These are phyloP conservation scores for Cicer arietinum DNA, from an alignment of 306 rosid genomes.

Conservation along the genomic window DNA sequence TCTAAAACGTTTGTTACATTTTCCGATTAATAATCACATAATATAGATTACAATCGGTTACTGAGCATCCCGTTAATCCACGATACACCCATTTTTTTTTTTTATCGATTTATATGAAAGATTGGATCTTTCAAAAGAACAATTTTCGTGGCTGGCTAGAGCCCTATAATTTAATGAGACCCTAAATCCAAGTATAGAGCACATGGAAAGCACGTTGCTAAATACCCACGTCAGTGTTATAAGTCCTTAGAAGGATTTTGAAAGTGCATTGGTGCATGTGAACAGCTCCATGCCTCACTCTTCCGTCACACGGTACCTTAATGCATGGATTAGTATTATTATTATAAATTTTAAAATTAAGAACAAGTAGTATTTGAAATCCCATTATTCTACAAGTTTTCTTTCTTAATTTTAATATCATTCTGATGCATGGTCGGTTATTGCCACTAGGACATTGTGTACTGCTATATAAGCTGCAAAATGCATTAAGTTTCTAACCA, in stretches of 20 bases:
- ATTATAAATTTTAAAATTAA: not conserved
- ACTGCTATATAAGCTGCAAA: slow-evolving; percentile 38
- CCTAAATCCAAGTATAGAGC: slow-evolving; percentile 47
- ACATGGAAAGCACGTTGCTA: slow-evolving; percentile 61
- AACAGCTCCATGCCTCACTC: slow-evolving; percentile 51
- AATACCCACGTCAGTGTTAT: slow-evolving; percentile 27
- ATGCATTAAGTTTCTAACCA: slow-evolving; percentile 9
- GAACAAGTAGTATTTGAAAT: slow-evolving; percentile 17
- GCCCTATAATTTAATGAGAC: slow-evolving; percentile 26
- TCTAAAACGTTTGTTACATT: too few species aligned
- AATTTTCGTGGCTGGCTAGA: slow-evolving; percentile 39
- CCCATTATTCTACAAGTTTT: slow-evolving; percentile 4
- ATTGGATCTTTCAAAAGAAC: slow-evolving; percentile 50
- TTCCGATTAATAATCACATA: too few species aligned
- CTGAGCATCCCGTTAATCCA: too few species aligned
- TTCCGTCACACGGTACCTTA: slow-evolving; percentile 56
- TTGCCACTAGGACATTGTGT: slow-evolving; percentile 33
- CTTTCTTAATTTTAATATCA: slow-evolving; percentile 24
- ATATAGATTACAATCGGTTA: too few species aligned
- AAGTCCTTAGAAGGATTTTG: slow-evolving; percentile 46
- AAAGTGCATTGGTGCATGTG: slow-evolving; percentile 57
- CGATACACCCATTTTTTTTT: not conserved
- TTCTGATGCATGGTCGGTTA: slow-evolving; percentile 37
- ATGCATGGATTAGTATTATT: slow-evolving; percentile 34
- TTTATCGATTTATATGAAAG: slow-evolving; percentile 24